phyloP scores from a whole-genome alignment of 495 filamentous ascomycete species.

The Penicillium desertorum region DNA sequence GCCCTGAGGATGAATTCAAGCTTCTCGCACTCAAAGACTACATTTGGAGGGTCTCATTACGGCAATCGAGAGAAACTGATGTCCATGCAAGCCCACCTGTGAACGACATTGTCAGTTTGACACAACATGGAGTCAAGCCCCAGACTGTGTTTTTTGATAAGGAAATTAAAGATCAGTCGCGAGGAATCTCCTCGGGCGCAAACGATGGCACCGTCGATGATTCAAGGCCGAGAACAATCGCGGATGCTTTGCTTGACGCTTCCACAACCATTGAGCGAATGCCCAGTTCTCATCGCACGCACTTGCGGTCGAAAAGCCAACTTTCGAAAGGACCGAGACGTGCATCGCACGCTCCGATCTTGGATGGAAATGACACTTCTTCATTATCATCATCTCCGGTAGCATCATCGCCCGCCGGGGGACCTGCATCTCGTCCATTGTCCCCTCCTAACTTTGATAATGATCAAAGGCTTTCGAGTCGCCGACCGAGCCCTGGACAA shows the following conservation, averaged over 20 bases:
- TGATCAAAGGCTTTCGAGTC: slow-evolving; percentile 26
- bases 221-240: slow-evolving; percentile 68
- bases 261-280: slow-evolving; percentile 81
- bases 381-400: slow-evolving; percentile 33
- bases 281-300: slow-evolving; percentile 55
- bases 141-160: slow-evolving; percentile 94
- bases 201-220: slow-evolving; percentile 32
- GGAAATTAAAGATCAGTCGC: slow-evolving; percentile 46
- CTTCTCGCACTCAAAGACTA: slow-evolving; percentile 83
- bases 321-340: slow-evolving; percentile 48
- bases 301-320: slow-evolving; percentile 45
- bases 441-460: slow-evolving; percentile 42
- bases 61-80: slow-evolving; percentile 57
- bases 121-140: slow-evolving; percentile 68
- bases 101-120: slow-evolving; percentile 69
- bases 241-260: slow-evolving; percentile 88
- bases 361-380: slow-evolving; percentile 34
- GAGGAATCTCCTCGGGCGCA: slow-evolving; percentile 39
- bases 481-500: slow-evolving; percentile 33
- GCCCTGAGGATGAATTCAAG: slow-evolving; percentile 84
- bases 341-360: slow-evolving; percentile 15
- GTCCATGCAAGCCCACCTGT: slow-evolving; percentile 44
- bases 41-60: slow-evolving; percentile 79
- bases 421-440: slow-evolving; percentile 38
- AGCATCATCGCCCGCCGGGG: slow-evolving; percentile 42